A percentile compares a stretch with the other conserved stretches of the same genome.
phyloP scores from a whole-genome alignment of 2,329 filamentous ascomycete genomes.

The Colletotrichum tropicicola region DNA sequence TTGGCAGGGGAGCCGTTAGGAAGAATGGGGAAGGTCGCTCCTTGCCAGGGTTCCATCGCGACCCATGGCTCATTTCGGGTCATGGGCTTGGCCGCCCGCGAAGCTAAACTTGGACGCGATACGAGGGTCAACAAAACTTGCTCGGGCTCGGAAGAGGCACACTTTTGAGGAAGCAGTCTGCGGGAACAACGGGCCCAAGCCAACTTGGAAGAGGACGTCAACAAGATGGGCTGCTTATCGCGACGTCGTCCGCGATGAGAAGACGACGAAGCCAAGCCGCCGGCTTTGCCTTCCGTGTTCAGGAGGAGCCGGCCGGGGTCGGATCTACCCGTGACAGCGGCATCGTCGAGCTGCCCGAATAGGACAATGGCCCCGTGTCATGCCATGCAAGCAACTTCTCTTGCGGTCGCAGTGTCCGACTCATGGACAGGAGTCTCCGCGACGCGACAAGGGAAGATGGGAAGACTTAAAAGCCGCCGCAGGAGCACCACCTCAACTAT shows the following conservation, averaged over 20 bases:
- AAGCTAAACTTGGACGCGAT: background rate
- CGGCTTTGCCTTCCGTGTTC: background rate
- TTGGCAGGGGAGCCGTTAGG: slow-evolving; percentile 12
- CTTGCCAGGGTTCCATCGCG: slow-evolving; percentile 12
- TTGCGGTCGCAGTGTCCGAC: background rate
- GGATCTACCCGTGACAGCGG: slow-evolving; percentile 16
- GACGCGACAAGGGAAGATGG: background rate
- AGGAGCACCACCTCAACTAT: background rate
- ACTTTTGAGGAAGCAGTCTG: too few relatives aligned
- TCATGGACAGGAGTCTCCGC: slow-evolving; percentile 13
- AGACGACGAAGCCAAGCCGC: background rate
- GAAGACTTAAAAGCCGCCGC: background rate
- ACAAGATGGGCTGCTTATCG: background rate
- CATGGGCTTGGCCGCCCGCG: slow-evolving; percentile 4
- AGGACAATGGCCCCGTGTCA: slow-evolving; percentile 19
- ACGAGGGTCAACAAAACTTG: background rate
- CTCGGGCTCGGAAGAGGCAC: too few relatives aligned
- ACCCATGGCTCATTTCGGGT: slow-evolving; percentile 21
- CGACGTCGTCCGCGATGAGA: too few relatives aligned
- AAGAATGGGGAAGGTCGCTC: slow-evolving; percentile 21
- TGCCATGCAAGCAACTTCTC: background rate
- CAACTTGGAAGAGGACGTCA: background rate
- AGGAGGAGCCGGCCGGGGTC: slow-evolving; percentile 17
- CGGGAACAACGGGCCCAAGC: background rate
- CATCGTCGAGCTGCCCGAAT: slow-evolving; percentile 22